phyloP scores from a whole-genome alignment of 306 rosid genomes.

The Crotalaria pallida region DNA sequence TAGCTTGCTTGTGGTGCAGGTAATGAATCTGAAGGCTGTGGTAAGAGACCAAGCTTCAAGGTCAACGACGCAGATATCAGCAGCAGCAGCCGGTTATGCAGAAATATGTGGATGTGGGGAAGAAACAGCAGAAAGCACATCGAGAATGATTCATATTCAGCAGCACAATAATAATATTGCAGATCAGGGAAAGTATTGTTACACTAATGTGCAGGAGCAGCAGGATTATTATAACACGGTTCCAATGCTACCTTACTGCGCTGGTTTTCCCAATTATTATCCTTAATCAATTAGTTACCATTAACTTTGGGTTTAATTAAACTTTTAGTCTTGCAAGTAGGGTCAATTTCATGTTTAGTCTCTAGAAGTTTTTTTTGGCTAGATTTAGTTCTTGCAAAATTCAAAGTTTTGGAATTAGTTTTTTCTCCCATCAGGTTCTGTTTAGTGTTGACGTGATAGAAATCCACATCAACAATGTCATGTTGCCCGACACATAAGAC shows the following conservation, averaged over 20 bases:
- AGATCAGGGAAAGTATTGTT: constrained; percentile 41
- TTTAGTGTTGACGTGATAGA: too few species aligned
- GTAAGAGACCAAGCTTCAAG: constrained; percentile 52
- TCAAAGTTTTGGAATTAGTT: too few species aligned
- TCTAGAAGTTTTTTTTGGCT: too few species aligned
- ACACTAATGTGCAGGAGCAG: constrained; percentile 46
- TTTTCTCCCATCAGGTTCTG: too few species aligned
- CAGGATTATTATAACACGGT: constrained; percentile 51
- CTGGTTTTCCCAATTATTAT: constrained; percentile 39
- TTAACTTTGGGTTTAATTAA: too few species aligned
- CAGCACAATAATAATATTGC: constrained; percentile 25
- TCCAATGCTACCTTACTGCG: constrained; percentile 55
- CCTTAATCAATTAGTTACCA: constrained; percentile 30
- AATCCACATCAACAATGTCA: too few species aligned
- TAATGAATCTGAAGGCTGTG: constrained; percentile 55
- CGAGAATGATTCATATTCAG: constrained; percentile 38
- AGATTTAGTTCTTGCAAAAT: too few species aligned
- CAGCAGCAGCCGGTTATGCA: constrained; percentile 48
- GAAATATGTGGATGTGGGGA: constrained; percentile 78
- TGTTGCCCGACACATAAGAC: too few species aligned
- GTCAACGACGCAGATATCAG: constrained; percentile 45
- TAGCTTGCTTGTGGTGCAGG: too few species aligned
- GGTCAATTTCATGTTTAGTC: too few species aligned
- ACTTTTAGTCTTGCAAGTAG: too few species aligned
- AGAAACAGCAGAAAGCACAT: constrained; percentile 76